Evolutionary conservation across 1,284 basidiomycete species (phyloP).

Genomic region (Puccinia triticina): DNA sequence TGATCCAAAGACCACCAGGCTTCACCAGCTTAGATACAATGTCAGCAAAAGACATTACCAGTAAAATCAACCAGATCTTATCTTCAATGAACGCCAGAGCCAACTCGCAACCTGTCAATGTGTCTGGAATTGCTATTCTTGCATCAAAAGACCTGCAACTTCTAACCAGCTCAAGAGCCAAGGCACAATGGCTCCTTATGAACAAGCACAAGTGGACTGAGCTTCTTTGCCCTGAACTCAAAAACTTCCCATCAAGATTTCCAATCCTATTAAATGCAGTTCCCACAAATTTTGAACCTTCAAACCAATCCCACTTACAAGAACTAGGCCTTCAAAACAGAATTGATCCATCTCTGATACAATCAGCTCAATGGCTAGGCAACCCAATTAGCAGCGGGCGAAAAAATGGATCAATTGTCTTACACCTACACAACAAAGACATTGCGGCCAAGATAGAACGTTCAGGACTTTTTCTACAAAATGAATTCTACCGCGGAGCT

Average conservation of each 20-base stretch:
- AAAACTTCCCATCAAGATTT: not conserved
- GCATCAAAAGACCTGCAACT: slow-evolving; percentile 6
- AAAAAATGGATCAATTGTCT: too few relatives aligned
- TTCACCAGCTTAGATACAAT: not conserved
- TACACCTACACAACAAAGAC: too few relatives aligned
- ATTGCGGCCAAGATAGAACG: too few relatives aligned
- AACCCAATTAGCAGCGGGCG: too few relatives aligned
- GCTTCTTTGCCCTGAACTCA: not conserved
- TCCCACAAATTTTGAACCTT: not conserved
- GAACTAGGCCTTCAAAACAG: not conserved
- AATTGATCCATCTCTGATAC: slow-evolving; percentile 12
- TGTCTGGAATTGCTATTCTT: not conserved
- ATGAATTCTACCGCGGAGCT: too few relatives aligned
- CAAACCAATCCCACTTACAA: not conserved
- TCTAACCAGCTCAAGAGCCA: not conserved
- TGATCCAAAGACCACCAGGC: not conserved
- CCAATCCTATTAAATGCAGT: not conserved
- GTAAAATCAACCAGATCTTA: not conserved
- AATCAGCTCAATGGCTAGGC: too few relatives aligned
- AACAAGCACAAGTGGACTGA: slow-evolving; percentile 8
- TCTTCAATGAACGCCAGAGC: not conserved
- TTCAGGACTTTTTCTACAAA: too few relatives aligned
- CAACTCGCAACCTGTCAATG: not conserved
- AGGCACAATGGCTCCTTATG: not conserved
- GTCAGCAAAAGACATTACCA: slow-evolving; percentile 11